phyloP scores from a whole-genome alignment of 495 filamentous ascomycete species.

The Jackrogersella minutella region DNA sequence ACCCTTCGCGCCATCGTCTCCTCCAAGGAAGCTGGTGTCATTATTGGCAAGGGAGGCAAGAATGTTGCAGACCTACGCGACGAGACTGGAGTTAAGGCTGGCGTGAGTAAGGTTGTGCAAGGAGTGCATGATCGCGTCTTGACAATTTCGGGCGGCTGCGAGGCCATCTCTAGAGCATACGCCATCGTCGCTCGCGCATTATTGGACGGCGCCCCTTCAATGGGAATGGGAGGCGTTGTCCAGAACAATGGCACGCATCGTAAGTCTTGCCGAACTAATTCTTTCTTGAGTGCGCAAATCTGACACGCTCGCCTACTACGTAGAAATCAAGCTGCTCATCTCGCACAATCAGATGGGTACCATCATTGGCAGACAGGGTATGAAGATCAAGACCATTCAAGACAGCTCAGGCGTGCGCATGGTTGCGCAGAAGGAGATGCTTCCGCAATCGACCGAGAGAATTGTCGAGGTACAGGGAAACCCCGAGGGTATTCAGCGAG shows the following conservation, averaged over 20 bases:
- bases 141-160: conserved; percentile 88
- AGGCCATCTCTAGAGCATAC: conserved; percentile 88
- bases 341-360: conserved; percentile 99
- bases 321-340: conserved; percentile 95
- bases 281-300: conserved; percentile 12
- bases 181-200: conserved; percentile 90
- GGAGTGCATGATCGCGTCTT: conserved; percentile 97
- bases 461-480: conserved; percentile 96
- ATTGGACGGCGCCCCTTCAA: conserved; percentile 88
- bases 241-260: conserved; percentile 89
- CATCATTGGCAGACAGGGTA: conserved; percentile 93
- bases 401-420: conserved; percentile 96
- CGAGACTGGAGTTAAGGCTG: conserved; percentile 95
- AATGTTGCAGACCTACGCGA: conserved; percentile 97
- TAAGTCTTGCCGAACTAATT: conserved; percentile 61
- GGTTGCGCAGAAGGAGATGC: conserved; percentile 99
- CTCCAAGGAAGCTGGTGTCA: conserved; percentile 96
- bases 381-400: conserved; percentile 99
- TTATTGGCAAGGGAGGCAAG: conserved; percentile 98
- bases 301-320: conserved; percentile 21
- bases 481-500: conserved; percentile 92
- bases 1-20: conserved; percentile 97
- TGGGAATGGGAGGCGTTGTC: conserved; percentile 92
- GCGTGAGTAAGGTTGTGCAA: conserved; percentile 97
- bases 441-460: conserved; percentile 98